A percentile compares a stretch with the other conserved stretches of the same genome.
Evolutionary conservation across 257 asterid genomes (phyloP).

Genomic region (Fraxinus cuspidata): DNA sequence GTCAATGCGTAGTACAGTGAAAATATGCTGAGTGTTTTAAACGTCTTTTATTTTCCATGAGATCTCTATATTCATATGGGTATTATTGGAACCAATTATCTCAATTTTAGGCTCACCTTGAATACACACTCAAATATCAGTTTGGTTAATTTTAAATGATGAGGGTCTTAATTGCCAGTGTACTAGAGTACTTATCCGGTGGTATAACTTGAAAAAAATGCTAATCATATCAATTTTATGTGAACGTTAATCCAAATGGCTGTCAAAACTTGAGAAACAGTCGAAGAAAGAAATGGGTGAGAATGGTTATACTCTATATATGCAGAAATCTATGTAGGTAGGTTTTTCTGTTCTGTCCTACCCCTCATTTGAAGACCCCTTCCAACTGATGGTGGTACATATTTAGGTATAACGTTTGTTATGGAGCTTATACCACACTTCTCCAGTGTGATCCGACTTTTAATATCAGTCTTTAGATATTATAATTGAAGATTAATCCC

Average conservation of each 20-base stretch:
- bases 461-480: constrained; percentile 5
- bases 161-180: neutral
- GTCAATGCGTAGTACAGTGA: neutral
- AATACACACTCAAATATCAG: neutral
- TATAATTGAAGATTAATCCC: constrained; percentile 12
- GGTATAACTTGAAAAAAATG: neutral
- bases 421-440: neutral
- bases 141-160: neutral
- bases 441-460: neutral
- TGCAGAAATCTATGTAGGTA: neutral
- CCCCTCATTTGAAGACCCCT: neutral
- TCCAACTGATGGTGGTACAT: neutral
- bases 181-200: neutral
- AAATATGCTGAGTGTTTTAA: neutral
- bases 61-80: neutral
- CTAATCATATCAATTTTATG: neutral
- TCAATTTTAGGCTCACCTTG: neutral
- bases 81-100: neutral
- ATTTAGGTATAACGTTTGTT: neutral
- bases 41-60: neutral
- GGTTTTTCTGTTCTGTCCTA: neutral
- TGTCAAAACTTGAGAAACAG: neutral
- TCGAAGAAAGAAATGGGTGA: neutral
- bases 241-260: neutral
- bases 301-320: neutral